Evolutionary conservation across 2,329 filamentous ascomycete genomes (phyloP).

Genomic region (Alternaria conjuncta): DNA sequence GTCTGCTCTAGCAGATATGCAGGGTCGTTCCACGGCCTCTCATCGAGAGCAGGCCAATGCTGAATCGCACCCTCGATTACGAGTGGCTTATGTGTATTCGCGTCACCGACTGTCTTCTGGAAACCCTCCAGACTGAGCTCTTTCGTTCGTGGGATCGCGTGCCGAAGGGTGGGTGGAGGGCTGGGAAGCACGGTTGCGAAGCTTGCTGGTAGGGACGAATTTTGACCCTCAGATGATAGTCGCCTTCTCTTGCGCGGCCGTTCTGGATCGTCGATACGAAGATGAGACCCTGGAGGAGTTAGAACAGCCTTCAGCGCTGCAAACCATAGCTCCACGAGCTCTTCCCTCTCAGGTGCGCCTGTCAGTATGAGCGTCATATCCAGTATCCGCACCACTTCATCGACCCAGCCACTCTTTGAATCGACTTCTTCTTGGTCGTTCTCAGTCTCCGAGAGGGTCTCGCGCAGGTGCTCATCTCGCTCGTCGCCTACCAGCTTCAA

Average conservation of each 20-base stretch:
- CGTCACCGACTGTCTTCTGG: slow-evolving; percentile 32
- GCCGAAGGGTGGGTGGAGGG: slow-evolving; percentile 14
- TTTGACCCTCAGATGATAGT: background rate
- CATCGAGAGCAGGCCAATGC: slow-evolving; percentile 79
- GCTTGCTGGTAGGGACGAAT: slow-evolving; percentile 3
- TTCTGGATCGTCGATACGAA: background rate
- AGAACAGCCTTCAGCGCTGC: slow-evolving; percentile 51
- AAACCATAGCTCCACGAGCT: slow-evolving; percentile 57
- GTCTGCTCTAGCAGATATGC: slow-evolving; percentile 77
- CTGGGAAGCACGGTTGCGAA: slow-evolving; percentile 26
- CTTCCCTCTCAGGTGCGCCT: slow-evolving; percentile 47
- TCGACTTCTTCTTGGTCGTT: slow-evolving; percentile 19
- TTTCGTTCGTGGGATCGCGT: slow-evolving; percentile 28
- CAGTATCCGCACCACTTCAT: slow-evolving; percentile 67
- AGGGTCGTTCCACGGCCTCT: slow-evolving; percentile 73
- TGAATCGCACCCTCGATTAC: slow-evolving; percentile 71
- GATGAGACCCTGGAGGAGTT: background rate
- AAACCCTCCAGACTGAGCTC: slow-evolving; percentile 34
- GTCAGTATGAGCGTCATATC: slow-evolving; percentile 80
- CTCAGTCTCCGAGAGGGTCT: background rate
- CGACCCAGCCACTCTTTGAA: slow-evolving; percentile 54
- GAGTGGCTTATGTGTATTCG: slow-evolving; percentile 58
- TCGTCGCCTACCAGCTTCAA: slow-evolving; percentile 31
- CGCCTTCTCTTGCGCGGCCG: slow-evolving; percentile 29
- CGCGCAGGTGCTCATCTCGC: background rate